Base-by-base conservation (phyloP, 2,329 filamentous ascomycete species). In the Nothopassalora personata region DNA sequence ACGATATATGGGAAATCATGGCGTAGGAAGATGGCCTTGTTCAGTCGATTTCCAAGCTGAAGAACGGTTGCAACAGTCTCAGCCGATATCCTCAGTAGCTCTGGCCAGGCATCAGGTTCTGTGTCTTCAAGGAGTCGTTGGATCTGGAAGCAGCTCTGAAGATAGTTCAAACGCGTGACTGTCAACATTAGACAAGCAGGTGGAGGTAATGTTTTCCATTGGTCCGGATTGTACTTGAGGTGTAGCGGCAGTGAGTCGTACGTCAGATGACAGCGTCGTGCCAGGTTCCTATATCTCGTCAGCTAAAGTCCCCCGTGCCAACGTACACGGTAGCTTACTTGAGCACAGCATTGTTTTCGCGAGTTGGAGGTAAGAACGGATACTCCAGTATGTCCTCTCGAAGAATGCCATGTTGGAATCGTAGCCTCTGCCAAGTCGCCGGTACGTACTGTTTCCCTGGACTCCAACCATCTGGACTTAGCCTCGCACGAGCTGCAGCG, bases 1-100 rank as follows among this genome's bases (percentile, higher is more conserved):
- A 62, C 64, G 15, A 65, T 56, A 19, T 63, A 65, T 1, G 62
- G 57, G 27, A 62, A 62, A 27, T 66, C 64, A 18, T 59, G 51
- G 9, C 55, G 46, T 10, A 64, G 27, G n/a, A 58, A 58, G 10
- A 60, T 43, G 4, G 53, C 58, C 33, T 63, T 56, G 54, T 66
- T 60, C 7, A 59, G 52, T 1, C 49, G 54, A 33, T 57, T 56
- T 2, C 62, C 65, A 10, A 64, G 39, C 18, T 68, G 62, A 4
- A 64, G 53, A 27, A 64, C 49, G 2, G 58, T 59, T 10, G 39
- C 47, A 23, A 68, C 55, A 3, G 63, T 58, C 15, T 61, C 54
- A 2, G 36, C 49, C 13, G 65, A 60, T 0, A 62, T 46, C 28
- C 49, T 33, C 6, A 67, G 49, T 4, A 64, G 33, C 4, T 34